Conservation (phyloP, 495 filamentous ascomycete species). For the Opeltia flavorubescens region DNA sequence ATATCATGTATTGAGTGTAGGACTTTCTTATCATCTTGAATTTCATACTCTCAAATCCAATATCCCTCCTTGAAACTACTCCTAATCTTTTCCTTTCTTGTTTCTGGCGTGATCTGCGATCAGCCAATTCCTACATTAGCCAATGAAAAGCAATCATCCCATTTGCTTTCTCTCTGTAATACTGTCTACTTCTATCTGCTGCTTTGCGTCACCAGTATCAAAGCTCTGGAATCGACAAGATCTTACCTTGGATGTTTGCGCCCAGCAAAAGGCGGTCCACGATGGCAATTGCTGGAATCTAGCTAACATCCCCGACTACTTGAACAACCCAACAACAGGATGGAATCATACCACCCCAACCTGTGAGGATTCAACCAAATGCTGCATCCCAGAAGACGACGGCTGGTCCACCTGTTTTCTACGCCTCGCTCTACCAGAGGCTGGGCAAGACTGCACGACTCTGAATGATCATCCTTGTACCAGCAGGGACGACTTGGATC, state of each 20-base stretch:
- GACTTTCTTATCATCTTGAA: no score
- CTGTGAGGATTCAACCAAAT: conserved; percentile 1
- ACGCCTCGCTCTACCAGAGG: background rate
- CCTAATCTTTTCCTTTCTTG: no score
- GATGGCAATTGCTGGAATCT: background rate
- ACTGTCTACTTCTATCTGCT: no score
- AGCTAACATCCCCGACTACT: background rate
- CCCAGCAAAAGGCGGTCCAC: background rate
- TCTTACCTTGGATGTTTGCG: background rate
- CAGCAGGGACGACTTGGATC: background rate
- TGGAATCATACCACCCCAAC: conserved; percentile 1
- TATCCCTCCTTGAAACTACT: no score
- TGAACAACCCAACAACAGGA: conserved; percentile 1
- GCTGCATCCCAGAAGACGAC: background rate
- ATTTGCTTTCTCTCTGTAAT: no score
- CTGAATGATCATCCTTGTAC: background rate
- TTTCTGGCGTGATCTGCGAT: no score
- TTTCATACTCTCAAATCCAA: no score
- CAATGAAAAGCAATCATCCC: no score
- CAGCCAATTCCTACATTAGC: no score
- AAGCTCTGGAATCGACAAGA: background rate
- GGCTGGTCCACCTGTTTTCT: conserved; percentile 1
- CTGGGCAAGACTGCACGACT: conserved; percentile 1
- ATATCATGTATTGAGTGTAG: no score
- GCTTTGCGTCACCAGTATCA: background rate